Percentiles rank a stretch among this genome's conserved stretches.
phyloP scores from a whole-genome alignment of 306 rosid genomes.

The Malus fusca region DNA sequence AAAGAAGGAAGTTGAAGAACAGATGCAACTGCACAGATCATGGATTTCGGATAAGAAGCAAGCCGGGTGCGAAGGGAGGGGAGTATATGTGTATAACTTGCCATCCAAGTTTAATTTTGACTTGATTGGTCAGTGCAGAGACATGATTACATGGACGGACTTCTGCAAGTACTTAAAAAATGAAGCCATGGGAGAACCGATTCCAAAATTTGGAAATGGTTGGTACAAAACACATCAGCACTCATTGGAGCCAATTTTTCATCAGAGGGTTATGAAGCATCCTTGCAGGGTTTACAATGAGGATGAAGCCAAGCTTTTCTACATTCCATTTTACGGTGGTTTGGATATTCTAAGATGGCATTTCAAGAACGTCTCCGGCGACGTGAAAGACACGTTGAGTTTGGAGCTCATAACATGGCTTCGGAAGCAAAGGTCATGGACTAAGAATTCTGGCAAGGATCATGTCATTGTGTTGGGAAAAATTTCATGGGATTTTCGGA shows the following conservation, averaged over 20 bases:
- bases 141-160: constrained; percentile 57
- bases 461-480: constrained; percentile 71
- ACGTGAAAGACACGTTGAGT: constrained; percentile 50
- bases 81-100: constrained; percentile 61
- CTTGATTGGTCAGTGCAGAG: constrained; percentile 56
- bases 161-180: constrained; percentile 52
- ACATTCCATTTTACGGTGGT: constrained; percentile 71
- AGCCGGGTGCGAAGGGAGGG: constrained; percentile 40
- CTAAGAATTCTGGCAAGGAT: constrained; percentile 49
- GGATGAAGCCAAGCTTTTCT: constrained; percentile 51
- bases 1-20: constrained; percentile 41
- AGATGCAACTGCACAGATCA: constrained; percentile 45
- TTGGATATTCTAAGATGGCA: constrained; percentile 65
- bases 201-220: constrained; percentile 47
- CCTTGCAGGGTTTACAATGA: constrained; percentile 55
- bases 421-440: constrained; percentile 41
- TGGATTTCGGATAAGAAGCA: constrained; percentile 39
- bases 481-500: constrained; percentile 77
- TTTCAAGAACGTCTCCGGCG: constrained; percentile 60
- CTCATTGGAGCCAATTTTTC: constrained; percentile 64
- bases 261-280: constrained; percentile 49
- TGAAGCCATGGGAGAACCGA: constrained; percentile 48
- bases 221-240: constrained; percentile 73
- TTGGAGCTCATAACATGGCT: constrained; percentile 60
- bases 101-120: constrained; percentile 68